A percentile compares a stretch with the other conserved stretches of the same genome.
Conservation (phyloP, 495 filamentous ascomycete genomes). For the Letharia lupina region DNA sequence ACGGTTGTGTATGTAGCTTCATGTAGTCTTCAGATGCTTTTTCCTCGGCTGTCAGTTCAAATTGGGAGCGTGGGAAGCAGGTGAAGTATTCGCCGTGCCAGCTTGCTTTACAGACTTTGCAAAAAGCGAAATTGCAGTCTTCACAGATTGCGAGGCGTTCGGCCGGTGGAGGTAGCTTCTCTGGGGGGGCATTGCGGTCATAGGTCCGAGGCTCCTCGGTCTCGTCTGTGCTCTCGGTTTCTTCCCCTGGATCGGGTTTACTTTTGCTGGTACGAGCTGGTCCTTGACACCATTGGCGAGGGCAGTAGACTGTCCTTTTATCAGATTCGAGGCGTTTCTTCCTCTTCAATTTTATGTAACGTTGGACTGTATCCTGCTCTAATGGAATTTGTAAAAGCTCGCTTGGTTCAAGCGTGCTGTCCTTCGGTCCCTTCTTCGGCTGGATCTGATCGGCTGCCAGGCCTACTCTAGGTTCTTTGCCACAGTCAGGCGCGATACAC, state of each 20-base stretch:
- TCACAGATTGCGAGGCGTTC: conserved; percentile 76
- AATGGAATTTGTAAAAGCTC: conserved; percentile 84
- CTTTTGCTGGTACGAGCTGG: conserved; percentile 58
- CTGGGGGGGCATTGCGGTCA: conserved; percentile 28
- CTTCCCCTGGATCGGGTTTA: conserved; percentile 22
- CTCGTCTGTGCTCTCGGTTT: background rate
- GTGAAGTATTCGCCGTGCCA: conserved; percentile 85
- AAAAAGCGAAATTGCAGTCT: conserved; percentile 89
- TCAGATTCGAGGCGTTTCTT: conserved; percentile 88
- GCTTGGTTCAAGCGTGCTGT: conserved; percentile 67
- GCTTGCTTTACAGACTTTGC: conserved; percentile 58
- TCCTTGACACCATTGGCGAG: conserved; percentile 86
- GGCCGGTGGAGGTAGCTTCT: conserved; percentile 37
- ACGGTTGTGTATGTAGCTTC: conserved; percentile 67
- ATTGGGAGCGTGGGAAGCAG: conserved; percentile 49
- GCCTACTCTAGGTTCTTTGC: conserved; percentile 28
- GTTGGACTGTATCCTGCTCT: conserved; percentile 61
- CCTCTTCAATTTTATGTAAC: conserved; percentile 81
- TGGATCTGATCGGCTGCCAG: conserved; percentile 18
- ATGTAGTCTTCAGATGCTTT: conserved; percentile 77
- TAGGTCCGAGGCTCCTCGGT: conserved; percentile 10
- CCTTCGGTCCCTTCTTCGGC: conserved; percentile 26
- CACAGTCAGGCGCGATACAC: conserved; percentile 69
- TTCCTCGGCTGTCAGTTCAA: conserved; percentile 71
- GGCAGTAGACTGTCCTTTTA: conserved; percentile 88